phyloP scores from a whole-genome alignment of 495 filamentous ascomycete species.

The Neurospora africana region DNA sequence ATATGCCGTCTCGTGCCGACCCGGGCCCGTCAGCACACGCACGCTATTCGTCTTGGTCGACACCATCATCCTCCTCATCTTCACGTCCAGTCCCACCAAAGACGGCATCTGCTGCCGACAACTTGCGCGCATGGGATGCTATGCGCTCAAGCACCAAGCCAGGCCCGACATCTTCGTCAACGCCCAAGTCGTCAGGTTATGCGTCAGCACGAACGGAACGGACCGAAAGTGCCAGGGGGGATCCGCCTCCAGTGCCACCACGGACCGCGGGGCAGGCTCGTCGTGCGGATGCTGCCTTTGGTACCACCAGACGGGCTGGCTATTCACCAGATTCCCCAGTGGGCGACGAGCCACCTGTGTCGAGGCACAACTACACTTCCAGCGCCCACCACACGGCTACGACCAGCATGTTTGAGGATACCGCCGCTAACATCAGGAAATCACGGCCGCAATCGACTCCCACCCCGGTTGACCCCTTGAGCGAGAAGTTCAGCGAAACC shows the following conservation, averaged over 20 bases:
- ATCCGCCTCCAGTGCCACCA: slow-evolving; percentile 20
- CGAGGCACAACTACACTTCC: slow-evolving; percentile 34
- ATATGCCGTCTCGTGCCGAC: slow-evolving; percentile 23
- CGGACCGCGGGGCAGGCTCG: slow-evolving; percentile 33
- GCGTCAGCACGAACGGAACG: slow-evolving; percentile 22
- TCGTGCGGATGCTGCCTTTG: slow-evolving; percentile 36
- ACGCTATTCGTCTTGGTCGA: slow-evolving; percentile 18
- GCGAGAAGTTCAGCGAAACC: slow-evolving; percentile 29
- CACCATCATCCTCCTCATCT: slow-evolving; percentile 11
- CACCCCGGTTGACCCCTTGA: slow-evolving; percentile 29
- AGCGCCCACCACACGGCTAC: slow-evolving; percentile 7
- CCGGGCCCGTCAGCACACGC: slow-evolving; percentile 3
- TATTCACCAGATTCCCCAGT: slow-evolving; percentile 30
- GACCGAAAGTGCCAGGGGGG: slow-evolving; percentile 1
- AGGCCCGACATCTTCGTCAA: background rate
- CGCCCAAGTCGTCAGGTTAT: background rate
- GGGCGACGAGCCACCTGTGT: slow-evolving; percentile 36
- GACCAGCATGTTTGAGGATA: slow-evolving; percentile 22
- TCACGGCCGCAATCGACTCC: slow-evolving; percentile 10
- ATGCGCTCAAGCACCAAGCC: slow-evolving; percentile 35
- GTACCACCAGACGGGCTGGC: slow-evolving; percentile 24
- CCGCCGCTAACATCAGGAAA: slow-evolving; percentile 23
- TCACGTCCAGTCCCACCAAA: slow-evolving; percentile 36
- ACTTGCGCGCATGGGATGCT: slow-evolving; percentile 58
- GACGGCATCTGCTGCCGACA: slow-evolving; percentile 46